Evolutionary conservation across 148 eudicot species (phyloP).

Genomic region (Gaultheria prostrata): DNA sequence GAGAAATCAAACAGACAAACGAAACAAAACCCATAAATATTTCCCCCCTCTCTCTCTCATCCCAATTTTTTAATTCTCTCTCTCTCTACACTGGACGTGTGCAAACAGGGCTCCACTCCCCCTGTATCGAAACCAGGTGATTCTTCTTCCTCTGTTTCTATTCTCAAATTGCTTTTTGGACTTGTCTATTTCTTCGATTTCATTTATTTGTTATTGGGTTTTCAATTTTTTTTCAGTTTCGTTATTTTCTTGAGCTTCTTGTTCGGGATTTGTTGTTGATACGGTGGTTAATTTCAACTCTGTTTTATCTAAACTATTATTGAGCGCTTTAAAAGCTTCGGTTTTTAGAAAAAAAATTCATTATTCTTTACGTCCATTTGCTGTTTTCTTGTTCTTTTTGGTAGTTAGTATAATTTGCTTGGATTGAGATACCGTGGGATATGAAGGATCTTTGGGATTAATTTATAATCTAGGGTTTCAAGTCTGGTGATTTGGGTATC

Average conservation of each 20-base stretch:
- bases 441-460: background rate
- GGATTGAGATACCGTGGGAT: background rate
- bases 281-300: background rate
- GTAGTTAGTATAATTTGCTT: background rate
- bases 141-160: background rate
- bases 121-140: conserved; percentile 10
- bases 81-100: conserved; percentile 4
- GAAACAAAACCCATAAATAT: background rate
- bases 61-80: background rate
- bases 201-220: background rate
- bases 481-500: background rate
- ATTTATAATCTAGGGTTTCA: background rate
- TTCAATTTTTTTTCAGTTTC: background rate
- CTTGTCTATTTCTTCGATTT: background rate
- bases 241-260: background rate
- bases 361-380: background rate
- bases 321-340: background rate
- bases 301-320: background rate
- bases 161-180: background rate
- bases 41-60: background rate
- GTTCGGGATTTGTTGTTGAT: background rate
- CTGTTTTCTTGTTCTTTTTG: background rate
- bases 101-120: conserved; percentile 4
- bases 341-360: no score
- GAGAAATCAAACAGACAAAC: background rate